Evolutionary conservation across 2,329 filamentous ascomycete genomes (phyloP).

Genomic region (Nakataea oryzae): DNA sequence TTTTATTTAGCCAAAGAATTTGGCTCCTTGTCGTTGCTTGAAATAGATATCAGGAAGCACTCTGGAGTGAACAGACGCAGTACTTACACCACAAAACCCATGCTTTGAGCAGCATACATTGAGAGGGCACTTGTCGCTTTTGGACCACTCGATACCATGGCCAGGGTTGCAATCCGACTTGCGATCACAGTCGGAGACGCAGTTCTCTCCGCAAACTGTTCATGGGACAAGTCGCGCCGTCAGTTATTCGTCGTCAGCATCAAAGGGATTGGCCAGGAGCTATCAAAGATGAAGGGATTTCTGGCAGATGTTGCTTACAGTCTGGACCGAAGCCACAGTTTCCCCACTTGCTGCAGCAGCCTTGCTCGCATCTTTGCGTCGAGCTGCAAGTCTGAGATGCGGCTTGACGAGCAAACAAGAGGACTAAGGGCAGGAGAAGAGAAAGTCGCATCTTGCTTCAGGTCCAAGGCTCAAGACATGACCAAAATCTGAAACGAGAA

Average conservation of each 20-base stretch:
- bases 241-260: neutral
- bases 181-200: conserved; percentile 14
- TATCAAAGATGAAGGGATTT: neutral
- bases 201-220: conserved; percentile 13
- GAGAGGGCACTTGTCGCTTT: conserved; percentile 17
- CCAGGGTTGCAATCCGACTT: conserved; percentile 19
- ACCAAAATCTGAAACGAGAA: too few species aligned
- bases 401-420: neutral
- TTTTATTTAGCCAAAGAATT: neutral
- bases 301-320: neutral
- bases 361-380: neutral
- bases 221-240: conserved; percentile 5
- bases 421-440: neutral
- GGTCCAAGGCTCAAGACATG: too few species aligned
- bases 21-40: too few species aligned
- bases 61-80: too few species aligned
- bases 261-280: neutral
- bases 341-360: conserved; percentile 1
- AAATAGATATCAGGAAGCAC: too few species aligned
- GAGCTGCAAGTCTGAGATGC: neutral
- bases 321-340: neutral
- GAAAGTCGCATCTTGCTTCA: neutral
- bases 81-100: conserved; percentile 15
- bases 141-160: conserved; percentile 14
- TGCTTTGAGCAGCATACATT: conserved; percentile 24